Conservation (phyloP, 345 rosid genomes). For the Microthlaspi erraticum region DNA sequence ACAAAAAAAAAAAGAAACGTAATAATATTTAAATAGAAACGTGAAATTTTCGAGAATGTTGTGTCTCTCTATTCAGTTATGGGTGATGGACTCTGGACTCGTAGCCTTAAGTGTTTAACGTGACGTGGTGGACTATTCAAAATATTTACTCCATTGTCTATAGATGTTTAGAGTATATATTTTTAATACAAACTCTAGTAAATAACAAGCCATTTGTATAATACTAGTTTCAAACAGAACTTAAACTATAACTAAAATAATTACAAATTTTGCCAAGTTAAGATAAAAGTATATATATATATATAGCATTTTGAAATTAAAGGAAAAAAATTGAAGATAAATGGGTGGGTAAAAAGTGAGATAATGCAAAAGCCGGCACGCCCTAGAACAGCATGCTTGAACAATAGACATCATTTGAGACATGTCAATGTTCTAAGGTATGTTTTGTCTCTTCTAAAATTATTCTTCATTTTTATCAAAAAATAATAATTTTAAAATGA, state of each 20-base stretch:
- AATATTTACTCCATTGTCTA: slow-evolving; percentile 30
- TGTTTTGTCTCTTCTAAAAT: slow-evolving; percentile 41
- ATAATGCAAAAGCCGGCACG: slow-evolving; percentile 65
- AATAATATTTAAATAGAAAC: slow-evolving; percentile 7
- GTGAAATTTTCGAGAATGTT: slow-evolving; percentile 30
- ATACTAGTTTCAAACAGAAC: neutral
- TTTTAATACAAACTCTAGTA: neutral
- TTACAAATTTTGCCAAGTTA: neutral
- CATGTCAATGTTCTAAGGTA: slow-evolving; percentile 52
- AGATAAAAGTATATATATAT: neutral
- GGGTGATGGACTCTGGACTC: slow-evolving; percentile 2
- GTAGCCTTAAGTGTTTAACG: slow-evolving; percentile 40
- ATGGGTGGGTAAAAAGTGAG: slow-evolving; percentile 43
- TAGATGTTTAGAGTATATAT: neutral
- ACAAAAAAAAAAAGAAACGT: too few species aligned
- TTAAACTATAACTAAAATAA: neutral
- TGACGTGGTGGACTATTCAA: slow-evolving; percentile 51
- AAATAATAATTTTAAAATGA: neutral
- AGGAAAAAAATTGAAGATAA: neutral
- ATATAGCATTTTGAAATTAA: neutral
- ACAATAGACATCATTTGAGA: slow-evolving; percentile 55
- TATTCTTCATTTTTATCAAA: neutral
- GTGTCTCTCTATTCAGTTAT: slow-evolving; percentile 23
- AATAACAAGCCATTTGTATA: neutral
- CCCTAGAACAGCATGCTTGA: slow-evolving; percentile 62